These are phyloP conservation scores for Metarhizium sp. DNA, from an alignment of 2,329 filamentous ascomycete species.

Conservation along the genomic window DNA sequence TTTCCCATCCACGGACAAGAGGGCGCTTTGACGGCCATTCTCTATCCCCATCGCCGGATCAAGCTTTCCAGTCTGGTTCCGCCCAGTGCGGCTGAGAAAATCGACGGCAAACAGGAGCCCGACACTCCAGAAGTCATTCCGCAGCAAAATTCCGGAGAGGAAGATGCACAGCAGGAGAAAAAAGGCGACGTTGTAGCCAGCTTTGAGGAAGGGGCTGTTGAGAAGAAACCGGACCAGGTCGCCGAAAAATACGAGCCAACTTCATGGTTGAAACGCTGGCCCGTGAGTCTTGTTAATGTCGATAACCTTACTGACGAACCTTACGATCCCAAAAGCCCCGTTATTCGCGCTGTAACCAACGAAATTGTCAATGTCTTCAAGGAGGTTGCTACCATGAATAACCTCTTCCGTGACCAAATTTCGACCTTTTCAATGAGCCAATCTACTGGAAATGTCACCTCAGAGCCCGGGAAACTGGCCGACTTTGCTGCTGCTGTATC, in stretches of 20 bases:
- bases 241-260: slow-evolving; percentile 70
- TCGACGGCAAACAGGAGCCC: slow-evolving; percentile 38
- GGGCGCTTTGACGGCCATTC: slow-evolving; percentile 76
- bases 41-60: slow-evolving; percentile 93
- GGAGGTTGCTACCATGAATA: slow-evolving; percentile 88
- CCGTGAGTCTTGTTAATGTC: slow-evolving; percentile 89
- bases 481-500: slow-evolving; percentile 97
- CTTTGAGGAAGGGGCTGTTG: slow-evolving; percentile 75
- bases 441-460: slow-evolving; percentile 86
- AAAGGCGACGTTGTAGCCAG: slow-evolving; percentile 94
- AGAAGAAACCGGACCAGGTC: slow-evolving; percentile 42
- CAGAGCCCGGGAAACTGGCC: slow-evolving; percentile 89
- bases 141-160: slow-evolving; percentile 37
- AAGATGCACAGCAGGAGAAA: slow-evolving; percentile 51
- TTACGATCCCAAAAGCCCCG: slow-evolving; percentile 79
- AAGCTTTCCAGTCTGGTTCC: slow-evolving; percentile 77
- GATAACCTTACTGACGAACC: slow-evolving; percentile 86
- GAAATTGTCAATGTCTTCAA: slow-evolving; percentile 99
- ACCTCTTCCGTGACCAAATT: slow-evolving; percentile 92
- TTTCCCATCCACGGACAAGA: slow-evolving; percentile 87
- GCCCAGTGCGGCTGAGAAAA: slow-evolving; percentile 46
- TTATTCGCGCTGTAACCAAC: slow-evolving; percentile 85
- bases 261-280: slow-evolving; percentile 81
- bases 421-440: slow-evolving; percentile 95
- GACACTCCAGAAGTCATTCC: slow-evolving; percentile 51